These are phyloP conservation scores for Corymbia maculata DNA, from an alignment of 345 rosid genomes.

Conservation along the genomic window DNA sequence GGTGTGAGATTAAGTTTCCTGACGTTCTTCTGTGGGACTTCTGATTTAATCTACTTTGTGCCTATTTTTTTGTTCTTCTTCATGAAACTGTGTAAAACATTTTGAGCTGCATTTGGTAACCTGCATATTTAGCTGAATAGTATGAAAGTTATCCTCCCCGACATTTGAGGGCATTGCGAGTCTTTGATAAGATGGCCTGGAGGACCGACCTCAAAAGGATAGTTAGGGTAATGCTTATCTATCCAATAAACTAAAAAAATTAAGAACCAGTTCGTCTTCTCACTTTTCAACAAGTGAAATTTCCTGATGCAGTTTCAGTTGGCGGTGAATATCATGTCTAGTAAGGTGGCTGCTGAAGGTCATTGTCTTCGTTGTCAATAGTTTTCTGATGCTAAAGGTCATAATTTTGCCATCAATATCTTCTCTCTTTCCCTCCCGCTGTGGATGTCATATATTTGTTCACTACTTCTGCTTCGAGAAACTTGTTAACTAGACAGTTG, in stretches of 20 bases:
- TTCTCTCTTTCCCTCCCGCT: too few relatives aligned
- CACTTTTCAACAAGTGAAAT: neutral
- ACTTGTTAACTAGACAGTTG: too few relatives aligned
- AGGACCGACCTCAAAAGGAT: neutral
- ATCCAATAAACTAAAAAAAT: neutral
- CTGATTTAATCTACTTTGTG: neutral
- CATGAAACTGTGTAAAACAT: neutral
- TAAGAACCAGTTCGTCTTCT: neutral
- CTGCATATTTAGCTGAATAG: conserved; percentile 27
- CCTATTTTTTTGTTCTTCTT: neutral
- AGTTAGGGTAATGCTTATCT: neutral
- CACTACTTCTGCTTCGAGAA: too few relatives aligned
- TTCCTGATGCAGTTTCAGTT: neutral
- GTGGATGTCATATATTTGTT: too few relatives aligned
- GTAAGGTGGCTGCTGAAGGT: too few relatives aligned
- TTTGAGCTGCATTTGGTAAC: neutral
- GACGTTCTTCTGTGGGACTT: neutral
- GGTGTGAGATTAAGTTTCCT: neutral
- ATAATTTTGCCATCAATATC: too few relatives aligned
- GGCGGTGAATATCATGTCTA: too few relatives aligned
- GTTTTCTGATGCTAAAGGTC: too few relatives aligned
- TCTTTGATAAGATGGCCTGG: neutral
- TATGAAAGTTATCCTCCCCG: conserved; percentile 1
- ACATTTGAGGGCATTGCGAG: neutral
- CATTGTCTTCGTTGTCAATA: too few relatives aligned